Conservation (phyloP, 306 rosid species). For the Quercus wislizeni region DNA sequence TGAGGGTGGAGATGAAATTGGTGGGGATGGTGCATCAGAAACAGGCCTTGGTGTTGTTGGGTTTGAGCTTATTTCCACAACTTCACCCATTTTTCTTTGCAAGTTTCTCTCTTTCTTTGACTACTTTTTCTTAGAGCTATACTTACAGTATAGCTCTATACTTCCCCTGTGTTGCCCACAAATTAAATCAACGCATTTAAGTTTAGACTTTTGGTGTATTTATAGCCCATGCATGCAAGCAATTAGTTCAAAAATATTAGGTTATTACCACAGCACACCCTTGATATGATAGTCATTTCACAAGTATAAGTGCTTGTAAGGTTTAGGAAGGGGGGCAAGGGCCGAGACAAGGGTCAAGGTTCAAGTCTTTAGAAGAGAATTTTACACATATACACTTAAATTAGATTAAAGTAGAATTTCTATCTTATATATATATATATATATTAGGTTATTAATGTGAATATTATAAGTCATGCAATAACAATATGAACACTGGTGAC, state of each 20-base stretch:
- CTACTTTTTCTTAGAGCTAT: not conserved
- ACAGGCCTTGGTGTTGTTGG: not conserved
- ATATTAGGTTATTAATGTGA: not conserved
- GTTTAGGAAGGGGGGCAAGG: too few relatives aligned
- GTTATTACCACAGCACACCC: not conserved
- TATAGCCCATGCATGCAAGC: not conserved
- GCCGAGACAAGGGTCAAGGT: too few relatives aligned
- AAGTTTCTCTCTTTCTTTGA: not conserved
- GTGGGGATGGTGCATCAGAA: not conserved
- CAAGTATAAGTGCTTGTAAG: too few relatives aligned
- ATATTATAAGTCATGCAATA: too few relatives aligned
- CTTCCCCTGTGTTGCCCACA: not conserved
- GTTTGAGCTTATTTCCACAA: not conserved
- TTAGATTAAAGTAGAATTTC: too few relatives aligned
- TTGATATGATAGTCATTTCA: fast-evolving
- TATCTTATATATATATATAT: too few relatives aligned
- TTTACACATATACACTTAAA: too few relatives aligned
- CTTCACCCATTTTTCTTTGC: not conserved
- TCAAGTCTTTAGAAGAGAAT: too few relatives aligned
- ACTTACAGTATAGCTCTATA: too few relatives aligned
- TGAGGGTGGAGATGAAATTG: constrained; percentile 16
- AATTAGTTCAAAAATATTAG: not conserved
- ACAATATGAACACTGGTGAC: too few relatives aligned
- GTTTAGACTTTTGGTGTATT: not conserved
- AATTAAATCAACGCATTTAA: not conserved